Percentiles rank a stretch among this genome's conserved stretches.
These are phyloP conservation scores for Teratosphaeria epicoccoides DNA, from an alignment of 2,329 filamentous ascomycete genomes.

Conservation along the genomic window DNA sequence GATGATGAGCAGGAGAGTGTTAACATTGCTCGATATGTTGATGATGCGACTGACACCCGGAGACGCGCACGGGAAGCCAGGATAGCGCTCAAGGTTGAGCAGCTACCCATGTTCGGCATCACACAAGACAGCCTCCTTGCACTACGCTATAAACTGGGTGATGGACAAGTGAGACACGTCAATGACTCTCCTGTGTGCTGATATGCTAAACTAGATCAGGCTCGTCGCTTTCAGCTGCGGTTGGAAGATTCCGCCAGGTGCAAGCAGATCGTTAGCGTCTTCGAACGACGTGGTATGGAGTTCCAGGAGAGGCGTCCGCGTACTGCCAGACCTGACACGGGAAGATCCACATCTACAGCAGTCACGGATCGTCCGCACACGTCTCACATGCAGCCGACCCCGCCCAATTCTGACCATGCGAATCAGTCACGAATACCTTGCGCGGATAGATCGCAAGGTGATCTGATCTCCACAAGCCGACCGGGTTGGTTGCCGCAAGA, in stretches of 20 bases:
- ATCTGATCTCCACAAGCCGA: neutral
- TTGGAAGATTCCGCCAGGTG: slow-evolving; percentile 17
- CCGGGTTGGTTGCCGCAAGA: neutral
- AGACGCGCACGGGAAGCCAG: slow-evolving; percentile 14
- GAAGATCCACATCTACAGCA: slow-evolving; percentile 1
- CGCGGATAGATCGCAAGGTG: neutral
- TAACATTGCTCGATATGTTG: slow-evolving; percentile 19
- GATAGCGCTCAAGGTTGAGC: slow-evolving; percentile 26
- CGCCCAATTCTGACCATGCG: slow-evolving; percentile 3
- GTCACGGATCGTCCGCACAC: slow-evolving; percentile 3
- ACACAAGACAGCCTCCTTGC: slow-evolving; percentile 30
- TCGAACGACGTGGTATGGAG: slow-evolving; percentile 19
- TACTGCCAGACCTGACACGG: slow-evolving; percentile 11
- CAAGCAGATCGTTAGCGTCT: slow-evolving; percentile 12
- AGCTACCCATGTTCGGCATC: slow-evolving; percentile 36
- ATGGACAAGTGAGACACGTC: slow-evolving; percentile 24
- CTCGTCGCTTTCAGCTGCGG: slow-evolving; percentile 23
- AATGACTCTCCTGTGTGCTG: neutral
- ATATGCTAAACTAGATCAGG: slow-evolving; percentile 9
- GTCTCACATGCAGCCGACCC: neutral
- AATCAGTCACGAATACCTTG: neutral
- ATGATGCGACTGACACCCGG: slow-evolving; percentile 11
- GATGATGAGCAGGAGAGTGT: slow-evolving; percentile 19
- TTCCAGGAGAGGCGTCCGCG: slow-evolving; percentile 17
- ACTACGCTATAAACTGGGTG: slow-evolving; percentile 29